Base-by-base conservation (phyloP, 768 basidiomycete species). In the Phylloporus arenicola region DNA sequence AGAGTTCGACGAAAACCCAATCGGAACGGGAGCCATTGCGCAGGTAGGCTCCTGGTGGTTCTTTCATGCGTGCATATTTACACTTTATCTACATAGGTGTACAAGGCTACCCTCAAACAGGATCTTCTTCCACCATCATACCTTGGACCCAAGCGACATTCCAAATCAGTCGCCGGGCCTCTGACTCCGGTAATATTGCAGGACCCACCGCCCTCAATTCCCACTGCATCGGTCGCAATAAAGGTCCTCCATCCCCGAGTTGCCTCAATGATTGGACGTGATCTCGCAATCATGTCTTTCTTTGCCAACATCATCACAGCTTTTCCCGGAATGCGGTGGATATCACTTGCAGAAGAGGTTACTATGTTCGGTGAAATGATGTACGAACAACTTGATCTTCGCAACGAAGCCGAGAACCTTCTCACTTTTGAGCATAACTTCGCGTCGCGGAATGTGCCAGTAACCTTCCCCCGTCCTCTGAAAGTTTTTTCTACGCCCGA, bases 11-110 rank as follows among this genome's bases (percentile, higher is more conserved):
- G 75, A 83, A 51, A 74, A 64, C 6, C 94, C 96, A 4, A 95
- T 99, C 45, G 96, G 96, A n/a, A 89, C 88, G 10, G 96, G 96
- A 22, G 94, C 96, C n/a, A 96, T 99, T 55, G 96, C 95, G 17
- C 96, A 99, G 71, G 65, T 58, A 52, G 17, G 57, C 47, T 24
- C 17, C 9, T 79, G 64, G 57, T 40, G 3, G 14, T 47, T 40
- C 17, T 44, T 31, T 45, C 45, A 12, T 25, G 29, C 12, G 25
- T 19, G 22, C 14, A 14, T 42, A 1, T 20, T 24, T 34, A 50
- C 27, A 50, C 43, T 24, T 20, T 25, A 31, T 43, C 14, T 19
- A 16, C 20, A 20, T 51, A 89, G 86, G 94, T 98, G 8, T 95
- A 98, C 68, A 81, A 84, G 58, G 95, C 91, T 31, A 88, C 77